These are phyloP conservation scores for Lactifluus subvellereus DNA, from an alignment of 768 basidiomycete genomes.

Conservation along the genomic window DNA sequence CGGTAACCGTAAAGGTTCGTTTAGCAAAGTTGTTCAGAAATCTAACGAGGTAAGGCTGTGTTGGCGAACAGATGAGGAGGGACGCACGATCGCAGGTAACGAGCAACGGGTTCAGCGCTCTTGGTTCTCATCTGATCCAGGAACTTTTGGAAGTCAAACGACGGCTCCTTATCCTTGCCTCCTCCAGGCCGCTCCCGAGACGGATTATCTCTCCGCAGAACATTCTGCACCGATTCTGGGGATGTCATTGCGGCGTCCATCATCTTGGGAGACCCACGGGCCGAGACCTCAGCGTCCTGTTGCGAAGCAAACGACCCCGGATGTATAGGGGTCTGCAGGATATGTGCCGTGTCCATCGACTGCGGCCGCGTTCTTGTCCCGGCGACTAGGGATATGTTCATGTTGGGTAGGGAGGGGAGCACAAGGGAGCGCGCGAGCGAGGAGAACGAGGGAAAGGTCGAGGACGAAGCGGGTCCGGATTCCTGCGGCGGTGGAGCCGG, in stretches of 20 bases:
- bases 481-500: not conserved
- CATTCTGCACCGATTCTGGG: slow-evolving; percentile 5
- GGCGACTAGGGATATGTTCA: slow-evolving; percentile 20
- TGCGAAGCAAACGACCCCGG: slow-evolving; percentile 14
- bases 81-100: slow-evolving; percentile 90
- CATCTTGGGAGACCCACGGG: slow-evolving; percentile 20
- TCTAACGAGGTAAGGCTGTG: slow-evolving; percentile 37
- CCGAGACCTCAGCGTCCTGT: not conserved
- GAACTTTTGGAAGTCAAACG: slow-evolving; percentile 93
- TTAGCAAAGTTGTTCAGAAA: slow-evolving; percentile 93
- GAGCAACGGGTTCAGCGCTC: slow-evolving; percentile 86
- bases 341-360: slow-evolving; percentile 44
- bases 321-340: slow-evolving; percentile 17
- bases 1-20: slow-evolving; percentile 83
- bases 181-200: slow-evolving; percentile 26
- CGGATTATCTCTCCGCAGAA: slow-evolving; percentile 26
- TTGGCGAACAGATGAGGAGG: not conserved
- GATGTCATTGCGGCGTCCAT: not conserved
- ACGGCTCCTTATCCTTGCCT: slow-evolving; percentile 35
- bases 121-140: slow-evolving; percentile 90
- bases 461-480: slow-evolving; percentile 26
- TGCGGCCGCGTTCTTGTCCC: slow-evolving; percentile 40
- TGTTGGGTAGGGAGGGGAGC: slow-evolving; percentile 40
- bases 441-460: slow-evolving; percentile 55
- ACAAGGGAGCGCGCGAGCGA: slow-evolving; percentile 62